Evolutionary conservation across 1,284 basidiomycete species (phyloP).

Genomic region (Anthracocystis setariae): DNA sequence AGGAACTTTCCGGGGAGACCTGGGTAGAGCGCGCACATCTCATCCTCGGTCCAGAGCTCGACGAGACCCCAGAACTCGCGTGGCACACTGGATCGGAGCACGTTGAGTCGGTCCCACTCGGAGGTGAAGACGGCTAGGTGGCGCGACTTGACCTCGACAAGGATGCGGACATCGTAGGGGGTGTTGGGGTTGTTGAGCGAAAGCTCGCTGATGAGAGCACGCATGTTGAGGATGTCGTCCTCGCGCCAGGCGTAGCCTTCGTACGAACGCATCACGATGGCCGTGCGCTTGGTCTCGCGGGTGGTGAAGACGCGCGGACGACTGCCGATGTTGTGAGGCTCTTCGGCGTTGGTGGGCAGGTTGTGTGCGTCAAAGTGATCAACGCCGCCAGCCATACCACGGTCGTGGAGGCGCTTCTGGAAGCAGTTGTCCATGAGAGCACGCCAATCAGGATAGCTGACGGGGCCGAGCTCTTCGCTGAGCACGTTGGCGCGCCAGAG

Average conservation of each 20-base stretch:
- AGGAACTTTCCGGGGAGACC: conserved; percentile 66
- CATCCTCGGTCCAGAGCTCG: conserved; percentile 67
- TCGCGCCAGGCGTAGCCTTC: conserved; percentile 67
- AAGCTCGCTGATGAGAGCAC: conserved; percentile 66
- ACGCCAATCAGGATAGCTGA: conserved; percentile 65
- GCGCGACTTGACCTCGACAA: conserved; percentile 66
- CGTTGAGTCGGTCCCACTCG: conserved; percentile 67
- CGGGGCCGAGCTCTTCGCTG: conserved; percentile 59
- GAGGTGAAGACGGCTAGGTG: conserved; percentile 66
- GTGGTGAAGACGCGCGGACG: conserved; percentile 54
- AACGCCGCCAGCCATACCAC: conserved; percentile 60
- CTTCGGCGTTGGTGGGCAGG: conserved; percentile 32
- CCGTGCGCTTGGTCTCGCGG: conserved; percentile 64
- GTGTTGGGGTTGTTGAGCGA: conserved; percentile 67
- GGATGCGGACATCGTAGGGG: conserved; percentile 66
- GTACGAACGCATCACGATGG: conserved; percentile 65
- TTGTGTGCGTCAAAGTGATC: conserved; percentile 54
- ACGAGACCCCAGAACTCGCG: conserved; percentile 68
- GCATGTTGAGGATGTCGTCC: conserved; percentile 67
- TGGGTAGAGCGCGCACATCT: conserved; percentile 67
- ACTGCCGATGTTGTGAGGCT: conserved; percentile 33
- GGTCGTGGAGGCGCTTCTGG: conserved; percentile 60
- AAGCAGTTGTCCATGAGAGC: conserved; percentile 66
- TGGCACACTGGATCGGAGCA: conserved; percentile 63
- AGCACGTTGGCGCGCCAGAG: conserved; percentile 60